These are phyloP conservation scores for Claviceps cyperi DNA, from an alignment of 2,329 filamentous ascomycete genomes.

Conservation along the genomic window DNA sequence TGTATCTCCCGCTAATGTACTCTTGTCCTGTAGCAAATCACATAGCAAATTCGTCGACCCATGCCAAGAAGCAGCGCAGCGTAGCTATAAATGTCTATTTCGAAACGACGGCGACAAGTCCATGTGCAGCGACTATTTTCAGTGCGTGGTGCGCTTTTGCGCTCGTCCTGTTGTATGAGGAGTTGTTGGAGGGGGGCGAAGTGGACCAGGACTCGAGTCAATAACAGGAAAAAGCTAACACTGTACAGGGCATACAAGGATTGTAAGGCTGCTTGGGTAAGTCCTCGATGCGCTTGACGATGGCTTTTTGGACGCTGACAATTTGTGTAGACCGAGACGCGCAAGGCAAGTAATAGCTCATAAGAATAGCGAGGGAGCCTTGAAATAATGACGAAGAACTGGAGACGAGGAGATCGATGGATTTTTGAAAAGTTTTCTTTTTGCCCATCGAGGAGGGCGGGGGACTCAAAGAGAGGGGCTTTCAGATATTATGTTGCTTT, in stretches of 20 bases:
- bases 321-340: slow-evolving; percentile 8
- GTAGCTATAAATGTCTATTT: slow-evolving; percentile 76
- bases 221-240: slow-evolving; percentile 8
- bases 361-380: neutral
- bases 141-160: slow-evolving; percentile 41
- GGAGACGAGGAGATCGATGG: neutral
- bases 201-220: neutral
- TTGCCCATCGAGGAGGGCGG: too few species aligned
- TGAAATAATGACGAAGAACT: neutral
- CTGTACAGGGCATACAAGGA: slow-evolving; percentile 70
- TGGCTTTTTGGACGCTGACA: slow-evolving; percentile 1
- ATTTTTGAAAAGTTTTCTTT: too few species aligned
- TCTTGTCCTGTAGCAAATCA: slow-evolving; percentile 49
- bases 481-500: neutral
- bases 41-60: slow-evolving; percentile 88
- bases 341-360: slow-evolving; percentile 3
- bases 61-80: slow-evolving; percentile 79
- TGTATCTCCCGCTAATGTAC: neutral
- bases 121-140: slow-evolving; percentile 94
- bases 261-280: slow-evolving; percentile 89
- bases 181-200: too few species aligned
- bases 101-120: slow-evolving; percentile 73
- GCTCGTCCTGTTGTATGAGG: too few species aligned
- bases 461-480: neutral
- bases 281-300: slow-evolving; percentile 8